Conservation (phyloP, 1,284 basidiomycete species). For the Xerocomus amazonicus region DNA sequence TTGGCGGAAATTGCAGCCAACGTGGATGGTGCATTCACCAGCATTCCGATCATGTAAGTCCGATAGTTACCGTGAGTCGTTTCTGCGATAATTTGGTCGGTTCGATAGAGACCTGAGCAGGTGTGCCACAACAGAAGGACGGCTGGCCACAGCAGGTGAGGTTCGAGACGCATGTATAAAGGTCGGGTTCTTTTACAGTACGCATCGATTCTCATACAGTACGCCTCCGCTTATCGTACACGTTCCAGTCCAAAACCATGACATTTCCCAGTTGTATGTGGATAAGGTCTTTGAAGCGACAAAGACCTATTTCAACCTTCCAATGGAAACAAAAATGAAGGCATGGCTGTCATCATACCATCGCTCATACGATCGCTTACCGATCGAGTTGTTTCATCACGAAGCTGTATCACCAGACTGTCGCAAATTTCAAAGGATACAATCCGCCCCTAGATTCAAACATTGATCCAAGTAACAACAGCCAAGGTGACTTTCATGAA, state of each 20-base stretch:
- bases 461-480: conserved; percentile 54
- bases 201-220: neutral
- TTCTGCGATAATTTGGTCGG: neutral
- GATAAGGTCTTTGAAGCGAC: conserved; percentile 49
- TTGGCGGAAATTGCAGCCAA: conserved; percentile 14
- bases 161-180: conserved; percentile 32
- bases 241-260: conserved; percentile 65
- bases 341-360: conserved; percentile 33
- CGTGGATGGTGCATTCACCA: conserved; percentile 25
- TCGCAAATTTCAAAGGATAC: conserved; percentile 79
- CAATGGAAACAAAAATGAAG: conserved; percentile 57
- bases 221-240: neutral
- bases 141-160: conserved; percentile 18
- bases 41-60: conserved; percentile 30
- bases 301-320: conserved; percentile 63
- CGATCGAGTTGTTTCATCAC: neutral
- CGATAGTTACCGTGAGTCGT: neutral
- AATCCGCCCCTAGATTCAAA: conserved; percentile 65
- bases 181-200: conserved; percentile 35
- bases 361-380: neutral
- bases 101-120: conserved; percentile 21
- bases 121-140: conserved; percentile 20
- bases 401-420: conserved; percentile 69
- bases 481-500: conserved; percentile 78
- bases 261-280: conserved; percentile 57